These are phyloP conservation scores for Tephrocybe rancida DNA, from an alignment of 768 basidiomycete species.

Conservation along the genomic window DNA sequence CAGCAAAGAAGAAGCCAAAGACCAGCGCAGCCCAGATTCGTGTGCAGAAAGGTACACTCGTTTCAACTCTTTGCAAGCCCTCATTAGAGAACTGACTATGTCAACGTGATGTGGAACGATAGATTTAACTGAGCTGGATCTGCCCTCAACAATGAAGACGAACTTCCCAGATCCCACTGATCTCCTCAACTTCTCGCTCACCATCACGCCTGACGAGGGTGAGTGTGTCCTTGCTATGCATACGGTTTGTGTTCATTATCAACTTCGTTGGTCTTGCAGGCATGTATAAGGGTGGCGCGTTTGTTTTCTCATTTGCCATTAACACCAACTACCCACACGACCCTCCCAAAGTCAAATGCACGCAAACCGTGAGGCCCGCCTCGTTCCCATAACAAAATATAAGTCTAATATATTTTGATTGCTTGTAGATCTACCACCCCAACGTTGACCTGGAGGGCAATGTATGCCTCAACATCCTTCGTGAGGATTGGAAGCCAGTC, in stretches of 20 bases:
- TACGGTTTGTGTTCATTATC: conserved; percentile 4
- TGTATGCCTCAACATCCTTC: conserved; percentile 96
- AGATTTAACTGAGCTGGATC: conserved; percentile 97
- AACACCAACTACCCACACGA: conserved; percentile 99
- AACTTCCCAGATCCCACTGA: conserved; percentile 90
- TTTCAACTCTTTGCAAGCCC: conserved; percentile 5
- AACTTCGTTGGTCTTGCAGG: conserved; percentile 47
- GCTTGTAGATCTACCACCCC: conserved; percentile 91
- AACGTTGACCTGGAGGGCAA: conserved; percentile 98
- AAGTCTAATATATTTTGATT: conserved; percentile 4
- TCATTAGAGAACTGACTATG: neutral
- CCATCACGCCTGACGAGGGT: conserved; percentile 98
- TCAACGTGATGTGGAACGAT: neutral
- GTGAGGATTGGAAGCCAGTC: conserved; percentile 99
- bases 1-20: conserved; percentile 97
- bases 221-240: conserved; percentile 19
- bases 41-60: conserved; percentile 91
- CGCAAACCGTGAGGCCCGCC: conserved; percentile 72
- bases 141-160: conserved; percentile 96
- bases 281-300: conserved; percentile 97
- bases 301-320: conserved; percentile 93
- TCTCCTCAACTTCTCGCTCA: conserved; percentile 95
- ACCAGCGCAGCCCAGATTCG: conserved; percentile 97
- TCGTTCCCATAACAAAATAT: too few relatives aligned
- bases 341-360: conserved; percentile 98